A percentile compares a stretch with the other conserved stretches of the same genome.
These are phyloP conservation scores for Groenewaldozyma salmanticensis DNA, from an alignment of 805 yeast species.

Conservation along the genomic window DNA sequence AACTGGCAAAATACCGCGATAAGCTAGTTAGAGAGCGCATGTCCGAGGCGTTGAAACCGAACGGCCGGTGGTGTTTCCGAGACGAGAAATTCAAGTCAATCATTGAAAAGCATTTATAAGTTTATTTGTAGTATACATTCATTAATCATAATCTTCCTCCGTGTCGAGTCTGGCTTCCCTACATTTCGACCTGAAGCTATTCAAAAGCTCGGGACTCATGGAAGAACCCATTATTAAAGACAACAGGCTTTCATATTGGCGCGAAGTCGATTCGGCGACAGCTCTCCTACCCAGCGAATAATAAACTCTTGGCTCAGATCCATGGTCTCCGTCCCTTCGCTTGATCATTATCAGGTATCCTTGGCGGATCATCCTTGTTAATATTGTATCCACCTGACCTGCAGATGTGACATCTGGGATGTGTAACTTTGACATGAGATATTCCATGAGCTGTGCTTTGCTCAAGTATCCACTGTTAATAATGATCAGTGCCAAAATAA, in stretches of 20 bases:
- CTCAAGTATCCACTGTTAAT: conserved; percentile 1
- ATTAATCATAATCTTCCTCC: not conserved
- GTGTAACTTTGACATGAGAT: not conserved
- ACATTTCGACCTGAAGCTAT: not conserved
- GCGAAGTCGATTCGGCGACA: not conserved
- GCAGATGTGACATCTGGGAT: not conserved
- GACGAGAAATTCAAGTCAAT: conserved; percentile 12
- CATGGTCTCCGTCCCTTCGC: not conserved
- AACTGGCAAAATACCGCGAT: conserved; percentile 25
- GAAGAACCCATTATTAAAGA: no score
- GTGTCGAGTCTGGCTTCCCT: not conserved
- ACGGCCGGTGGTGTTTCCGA: conserved; percentile 38
- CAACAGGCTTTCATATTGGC: no score
- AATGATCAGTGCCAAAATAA: not conserved
- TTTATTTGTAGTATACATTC: not conserved
- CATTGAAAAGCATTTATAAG: not conserved
- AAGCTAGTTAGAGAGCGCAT: conserved; percentile 37
- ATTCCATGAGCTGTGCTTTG: not conserved
- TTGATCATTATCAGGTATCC: not conserved
- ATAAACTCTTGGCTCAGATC: not conserved
- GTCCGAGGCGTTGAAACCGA: conserved; percentile 32
- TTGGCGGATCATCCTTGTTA: not conserved
- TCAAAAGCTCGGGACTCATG: not conserved
- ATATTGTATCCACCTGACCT: not conserved
- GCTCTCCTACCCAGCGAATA: conserved; percentile 2